Conservation (phyloP, 108 stramenopile genomes). For the Skeletonema grethae region DNA sequence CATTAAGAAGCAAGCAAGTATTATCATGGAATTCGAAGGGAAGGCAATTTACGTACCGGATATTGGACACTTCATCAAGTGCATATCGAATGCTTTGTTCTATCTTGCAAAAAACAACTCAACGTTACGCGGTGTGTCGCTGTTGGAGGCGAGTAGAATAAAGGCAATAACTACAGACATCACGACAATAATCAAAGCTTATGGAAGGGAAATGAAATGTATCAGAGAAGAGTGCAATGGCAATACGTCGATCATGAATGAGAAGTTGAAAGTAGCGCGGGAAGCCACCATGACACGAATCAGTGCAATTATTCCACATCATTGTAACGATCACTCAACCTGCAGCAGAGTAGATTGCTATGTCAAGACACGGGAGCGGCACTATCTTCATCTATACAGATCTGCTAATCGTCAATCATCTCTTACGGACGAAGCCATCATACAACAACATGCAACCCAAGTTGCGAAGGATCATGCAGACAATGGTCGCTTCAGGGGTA, state of each 20-base stretch:
- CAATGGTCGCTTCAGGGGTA: neutral
- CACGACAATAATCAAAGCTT: neutral
- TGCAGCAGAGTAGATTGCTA: neutral
- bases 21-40: neutral
- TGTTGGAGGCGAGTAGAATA: slow-evolving; percentile 1
- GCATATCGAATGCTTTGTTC: slow-evolving; percentile 8
- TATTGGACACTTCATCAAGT: slow-evolving; percentile 22
- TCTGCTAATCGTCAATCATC: neutral
- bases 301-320: slow-evolving; percentile 6
- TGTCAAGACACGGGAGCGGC: neutral
- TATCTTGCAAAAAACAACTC: neutral
- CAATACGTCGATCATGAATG: neutral
- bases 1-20: neutral
- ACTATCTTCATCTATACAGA: neutral
- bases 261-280: neutral
- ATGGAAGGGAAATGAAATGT: neutral
- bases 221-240: neutral
- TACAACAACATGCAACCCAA: neutral
- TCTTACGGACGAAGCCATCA: neutral
- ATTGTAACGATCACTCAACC: neutral
- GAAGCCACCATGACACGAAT: neutral
- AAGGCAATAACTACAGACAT: neutral
- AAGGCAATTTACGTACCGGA: slow-evolving; percentile 1
- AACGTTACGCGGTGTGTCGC: neutral
- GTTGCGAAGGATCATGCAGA: neutral